Conservation (phyloP, 2,329 filamentous ascomycete species). For the Pseudogymnoascus sp. region DNA sequence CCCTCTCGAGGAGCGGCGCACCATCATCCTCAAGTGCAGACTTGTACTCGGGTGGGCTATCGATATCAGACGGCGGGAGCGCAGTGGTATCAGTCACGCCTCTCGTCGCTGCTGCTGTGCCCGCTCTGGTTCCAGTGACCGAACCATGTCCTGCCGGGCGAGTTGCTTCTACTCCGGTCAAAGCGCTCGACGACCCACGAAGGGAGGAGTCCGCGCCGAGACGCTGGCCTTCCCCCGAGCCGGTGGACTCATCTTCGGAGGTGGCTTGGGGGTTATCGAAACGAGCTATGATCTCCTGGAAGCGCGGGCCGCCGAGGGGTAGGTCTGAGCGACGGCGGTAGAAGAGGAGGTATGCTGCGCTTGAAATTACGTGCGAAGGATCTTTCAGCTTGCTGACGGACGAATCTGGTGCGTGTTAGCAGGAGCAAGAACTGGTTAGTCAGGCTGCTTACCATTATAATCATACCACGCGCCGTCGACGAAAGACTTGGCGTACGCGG, state of each 20-base stretch:
- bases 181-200: constrained; percentile 87
- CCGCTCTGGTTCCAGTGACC: constrained; percentile 22
- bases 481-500: constrained; percentile 89
- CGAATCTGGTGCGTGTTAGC: constrained; percentile 57
- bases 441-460: constrained; percentile 71
- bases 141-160: constrained; percentile 56
- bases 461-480: constrained; percentile 86
- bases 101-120: constrained; percentile 11
- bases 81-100: background rate
- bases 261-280: constrained; percentile 46
- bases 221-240: constrained; percentile 75
- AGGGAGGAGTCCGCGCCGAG: constrained; percentile 76
- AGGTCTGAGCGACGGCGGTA: constrained; percentile 75
- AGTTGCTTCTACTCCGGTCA: constrained; percentile 68
- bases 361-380: constrained; percentile 56
- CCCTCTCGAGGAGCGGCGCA: constrained; percentile 12
- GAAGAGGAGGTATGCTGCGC: constrained; percentile 85
- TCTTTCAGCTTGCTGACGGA: constrained; percentile 56
- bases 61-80: background rate
- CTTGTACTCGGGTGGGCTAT: constrained; percentile 20
- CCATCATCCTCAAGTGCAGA: constrained; percentile 19
- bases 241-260: constrained; percentile 39
- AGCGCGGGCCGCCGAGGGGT: constrained; percentile 70
- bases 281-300: constrained; percentile 61
- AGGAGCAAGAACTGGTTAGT: background rate